phyloP scores from a whole-genome alignment of 139 green algal genomes.

The Auxenochlorella pyrenoidosa region DNA sequence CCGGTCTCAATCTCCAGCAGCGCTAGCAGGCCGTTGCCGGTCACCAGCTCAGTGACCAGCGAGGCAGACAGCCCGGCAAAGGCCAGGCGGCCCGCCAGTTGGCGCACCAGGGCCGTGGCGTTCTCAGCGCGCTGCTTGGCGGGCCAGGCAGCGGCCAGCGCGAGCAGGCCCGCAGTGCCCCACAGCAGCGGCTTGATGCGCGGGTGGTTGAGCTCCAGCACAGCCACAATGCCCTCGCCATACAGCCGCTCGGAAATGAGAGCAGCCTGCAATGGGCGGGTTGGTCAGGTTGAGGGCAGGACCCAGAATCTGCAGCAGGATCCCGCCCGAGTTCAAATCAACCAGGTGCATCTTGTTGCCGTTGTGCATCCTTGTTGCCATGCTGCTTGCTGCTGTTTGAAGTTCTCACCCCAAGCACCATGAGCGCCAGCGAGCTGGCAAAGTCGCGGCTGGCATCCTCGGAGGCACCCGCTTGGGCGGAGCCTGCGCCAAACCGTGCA shows the following conservation, averaged over 20 bases:
- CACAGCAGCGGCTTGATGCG: constrained; percentile 54
- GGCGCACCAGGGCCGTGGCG: constrained; percentile 16
- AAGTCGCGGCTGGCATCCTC: not conserved
- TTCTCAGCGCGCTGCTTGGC: not conserved
- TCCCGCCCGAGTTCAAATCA: no score
- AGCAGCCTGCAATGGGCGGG: not conserved
- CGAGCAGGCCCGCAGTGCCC: constrained; percentile 27
- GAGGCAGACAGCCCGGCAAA: constrained; percentile 40
- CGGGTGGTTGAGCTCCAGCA: constrained; percentile 49
- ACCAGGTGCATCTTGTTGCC: no score
- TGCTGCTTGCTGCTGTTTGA: no score
- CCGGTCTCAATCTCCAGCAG: constrained; percentile 64
- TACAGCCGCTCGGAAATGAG: constrained; percentile 55
- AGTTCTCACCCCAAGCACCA: constrained; percentile 8
- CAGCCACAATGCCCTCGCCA: constrained; percentile 48
- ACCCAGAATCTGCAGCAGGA: no score
- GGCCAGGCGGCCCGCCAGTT: constrained; percentile 4
- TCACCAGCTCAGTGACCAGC: constrained; percentile 52
- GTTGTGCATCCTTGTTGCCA: not conserved
- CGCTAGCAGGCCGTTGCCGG: constrained; percentile 56
- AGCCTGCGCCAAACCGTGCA: no score
- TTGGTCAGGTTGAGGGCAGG: not conserved
- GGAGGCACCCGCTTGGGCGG: not conserved
- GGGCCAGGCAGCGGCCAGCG: constrained; percentile 30
- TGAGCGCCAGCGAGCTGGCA: constrained; percentile 13